phyloP scores from a whole-genome alignment of 2,329 filamentous ascomycete genomes.

The Fusarium armeniacum region DNA sequence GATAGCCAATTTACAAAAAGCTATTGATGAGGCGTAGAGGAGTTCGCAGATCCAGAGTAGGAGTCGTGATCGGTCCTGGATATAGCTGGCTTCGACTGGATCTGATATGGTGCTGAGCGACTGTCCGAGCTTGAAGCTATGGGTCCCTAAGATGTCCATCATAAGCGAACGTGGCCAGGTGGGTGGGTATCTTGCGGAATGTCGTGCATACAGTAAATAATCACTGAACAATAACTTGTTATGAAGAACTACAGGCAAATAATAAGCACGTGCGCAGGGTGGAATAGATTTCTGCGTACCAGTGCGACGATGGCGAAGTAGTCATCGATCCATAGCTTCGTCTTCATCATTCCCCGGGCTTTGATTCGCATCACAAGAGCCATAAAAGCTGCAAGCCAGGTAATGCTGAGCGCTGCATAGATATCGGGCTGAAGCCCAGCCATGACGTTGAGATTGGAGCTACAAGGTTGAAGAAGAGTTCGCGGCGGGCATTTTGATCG shows the following conservation, averaged over 20 bases:
- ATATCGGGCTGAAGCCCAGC: slow-evolving; percentile 42
- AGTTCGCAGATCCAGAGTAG: slow-evolving; percentile 37
- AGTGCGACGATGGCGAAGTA: slow-evolving; percentile 40
- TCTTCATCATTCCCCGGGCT: slow-evolving; percentile 42
- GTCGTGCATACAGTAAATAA: slow-evolving; percentile 28
- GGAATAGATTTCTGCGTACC: slow-evolving; percentile 3
- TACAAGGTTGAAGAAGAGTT: neutral
- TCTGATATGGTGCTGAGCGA: slow-evolving; percentile 9
- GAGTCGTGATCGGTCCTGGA: slow-evolving; percentile 29
- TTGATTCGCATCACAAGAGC: slow-evolving; percentile 37
- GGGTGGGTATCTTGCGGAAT: neutral
- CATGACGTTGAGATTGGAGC: slow-evolving; percentile 29
- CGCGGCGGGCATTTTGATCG: slow-evolving; percentile 12
- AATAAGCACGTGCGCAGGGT: neutral
- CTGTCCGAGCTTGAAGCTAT: slow-evolving; percentile 33
- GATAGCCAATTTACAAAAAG: slow-evolving; percentile 49
- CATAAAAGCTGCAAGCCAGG: slow-evolving; percentile 36
- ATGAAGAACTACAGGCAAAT: slow-evolving; percentile 9
- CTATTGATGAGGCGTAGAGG: slow-evolving; percentile 49
- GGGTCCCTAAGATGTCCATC: slow-evolving; percentile 26
- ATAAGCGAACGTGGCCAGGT: neutral
- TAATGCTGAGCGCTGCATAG: slow-evolving; percentile 40
- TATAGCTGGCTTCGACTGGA: neutral
- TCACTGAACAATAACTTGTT: slow-evolving; percentile 25
- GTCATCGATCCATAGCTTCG: slow-evolving; percentile 46